phyloP scores from a whole-genome alignment of 306 rosid genomes.

The Dicorynia guianensis region DNA sequence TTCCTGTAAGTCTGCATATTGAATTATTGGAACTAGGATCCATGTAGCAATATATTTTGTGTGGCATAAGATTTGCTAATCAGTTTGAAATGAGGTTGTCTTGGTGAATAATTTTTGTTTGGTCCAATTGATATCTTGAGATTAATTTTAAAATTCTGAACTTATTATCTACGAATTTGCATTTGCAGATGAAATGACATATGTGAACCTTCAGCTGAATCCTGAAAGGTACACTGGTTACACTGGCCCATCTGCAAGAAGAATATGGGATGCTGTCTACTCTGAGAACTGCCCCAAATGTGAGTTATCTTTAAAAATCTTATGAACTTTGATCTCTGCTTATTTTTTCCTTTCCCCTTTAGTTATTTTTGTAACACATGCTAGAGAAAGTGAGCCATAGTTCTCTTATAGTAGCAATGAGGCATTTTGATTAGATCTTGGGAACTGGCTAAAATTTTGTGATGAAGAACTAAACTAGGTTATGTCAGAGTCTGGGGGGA shows the following conservation, averaged over 20 bases:
- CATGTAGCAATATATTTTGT: constrained; percentile 20
- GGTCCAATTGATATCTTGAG: neutral
- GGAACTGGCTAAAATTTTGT: neutral
- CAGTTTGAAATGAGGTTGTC: constrained; percentile 19
- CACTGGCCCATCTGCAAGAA: constrained; percentile 90
- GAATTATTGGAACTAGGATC: constrained; percentile 16
- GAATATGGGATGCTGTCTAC: constrained; percentile 95
- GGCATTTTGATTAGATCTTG: neutral
- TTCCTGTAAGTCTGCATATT: constrained; percentile 17
- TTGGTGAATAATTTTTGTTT: constrained; percentile 18
- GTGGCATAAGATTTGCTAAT: neutral
- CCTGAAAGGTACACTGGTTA: constrained; percentile 97
- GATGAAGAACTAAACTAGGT: neutral
- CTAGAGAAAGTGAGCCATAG: neutral
- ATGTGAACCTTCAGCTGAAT: constrained; percentile 91
- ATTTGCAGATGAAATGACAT: constrained; percentile 88
- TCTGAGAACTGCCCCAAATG: constrained; percentile 98
- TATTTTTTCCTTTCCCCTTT: neutral
- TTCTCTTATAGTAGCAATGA: neutral
- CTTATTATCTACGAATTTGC: constrained; percentile 29
- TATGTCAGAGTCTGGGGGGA: neutral
- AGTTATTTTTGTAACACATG: neutral
- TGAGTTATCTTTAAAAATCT: constrained; percentile 46
- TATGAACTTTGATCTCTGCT: neutral
- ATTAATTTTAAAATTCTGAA: constrained; percentile 11